phyloP scores from a whole-genome alignment of 805 yeast genomes.

The Schwanniomyces occidentalis region DNA sequence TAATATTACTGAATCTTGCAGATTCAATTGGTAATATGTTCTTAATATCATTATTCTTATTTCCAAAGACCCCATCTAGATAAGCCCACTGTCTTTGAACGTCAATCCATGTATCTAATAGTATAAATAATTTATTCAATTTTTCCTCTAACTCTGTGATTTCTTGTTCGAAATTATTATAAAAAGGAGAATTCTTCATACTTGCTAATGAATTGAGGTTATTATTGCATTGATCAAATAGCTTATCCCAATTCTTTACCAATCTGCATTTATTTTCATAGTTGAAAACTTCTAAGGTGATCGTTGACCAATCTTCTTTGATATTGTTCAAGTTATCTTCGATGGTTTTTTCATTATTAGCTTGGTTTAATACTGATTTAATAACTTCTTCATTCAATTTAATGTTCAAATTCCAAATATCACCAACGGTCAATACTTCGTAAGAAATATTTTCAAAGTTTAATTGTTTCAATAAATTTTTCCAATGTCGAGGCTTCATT shows the following conservation, averaged over 20 bases:
- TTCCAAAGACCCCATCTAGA: constrained; percentile 72
- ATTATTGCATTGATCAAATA: constrained; percentile 59
- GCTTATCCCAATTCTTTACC: constrained; percentile 64
- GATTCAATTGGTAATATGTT: constrained; percentile 70
- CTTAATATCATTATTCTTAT: constrained; percentile 52
- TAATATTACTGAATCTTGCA: constrained; percentile 60
- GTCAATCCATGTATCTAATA: constrained; percentile 75
- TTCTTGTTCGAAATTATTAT: constrained; percentile 57
- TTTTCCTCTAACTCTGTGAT: constrained; percentile 55
- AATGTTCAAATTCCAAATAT: constrained; percentile 62
- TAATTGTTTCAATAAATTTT: constrained; percentile 37
- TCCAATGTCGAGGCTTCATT: constrained; percentile 71
- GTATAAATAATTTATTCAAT: constrained; percentile 48
- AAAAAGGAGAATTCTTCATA: constrained; percentile 71
- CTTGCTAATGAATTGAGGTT: constrained; percentile 64
- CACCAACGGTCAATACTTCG: constrained; percentile 47
- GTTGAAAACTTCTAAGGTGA: constrained; percentile 52
- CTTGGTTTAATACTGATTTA: constrained; percentile 54
- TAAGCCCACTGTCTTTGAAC: constrained; percentile 90
- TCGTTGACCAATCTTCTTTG: constrained; percentile 53
- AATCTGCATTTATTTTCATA: constrained; percentile 54
- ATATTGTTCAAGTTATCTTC: constrained; percentile 57
- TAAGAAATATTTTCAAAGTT: constrained; percentile 19
- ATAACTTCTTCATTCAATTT: constrained; percentile 45
- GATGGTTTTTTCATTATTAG: constrained; percentile 69